Conservation (phyloP, 2,329 filamentous ascomycete genomes). For the Aspergillus cejpii region DNA sequence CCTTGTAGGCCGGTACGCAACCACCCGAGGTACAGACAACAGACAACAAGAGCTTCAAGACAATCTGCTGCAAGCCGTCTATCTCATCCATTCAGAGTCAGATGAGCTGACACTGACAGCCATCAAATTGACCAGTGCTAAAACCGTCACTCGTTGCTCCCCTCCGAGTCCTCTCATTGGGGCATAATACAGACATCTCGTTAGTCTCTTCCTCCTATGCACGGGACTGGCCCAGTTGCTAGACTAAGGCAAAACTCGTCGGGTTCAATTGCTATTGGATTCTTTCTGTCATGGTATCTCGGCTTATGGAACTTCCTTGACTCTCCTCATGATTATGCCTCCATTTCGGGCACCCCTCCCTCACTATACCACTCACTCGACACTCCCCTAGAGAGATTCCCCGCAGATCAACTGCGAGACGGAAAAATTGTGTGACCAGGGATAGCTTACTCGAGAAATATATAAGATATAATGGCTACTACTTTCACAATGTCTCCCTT, state of each 20-base stretch:
- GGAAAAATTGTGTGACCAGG: slow-evolving; percentile 3
- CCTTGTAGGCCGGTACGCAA: not conserved
- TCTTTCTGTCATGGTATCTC: not conserved
- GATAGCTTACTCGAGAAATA: not conserved
- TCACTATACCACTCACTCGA: not conserved
- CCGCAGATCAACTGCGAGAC: slow-evolving; percentile 3
- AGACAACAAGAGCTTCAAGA: not conserved
- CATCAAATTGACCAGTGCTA: not conserved
- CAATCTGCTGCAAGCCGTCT: not conserved
- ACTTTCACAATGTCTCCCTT: not conserved
- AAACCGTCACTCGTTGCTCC: not conserved
- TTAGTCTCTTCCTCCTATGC: not conserved
- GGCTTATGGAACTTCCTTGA: not conserved
- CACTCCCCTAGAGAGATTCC: not conserved
- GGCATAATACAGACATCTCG: not conserved
- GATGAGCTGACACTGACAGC: not conserved
- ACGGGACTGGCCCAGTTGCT: not conserved
- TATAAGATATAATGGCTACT: not conserved
- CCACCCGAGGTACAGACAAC: not conserved
- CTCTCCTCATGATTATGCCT: not conserved
- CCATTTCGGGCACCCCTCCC: not conserved
- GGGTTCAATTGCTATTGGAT: not conserved
- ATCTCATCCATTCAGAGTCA: not conserved
- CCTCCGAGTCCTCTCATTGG: not conserved
- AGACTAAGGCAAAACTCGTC: not conserved